Percentiles rank a stretch among this genome's conserved stretches.
Conservation (phyloP, 768 basidiomycete genomes). For the Cubamyces sp. region DNA sequence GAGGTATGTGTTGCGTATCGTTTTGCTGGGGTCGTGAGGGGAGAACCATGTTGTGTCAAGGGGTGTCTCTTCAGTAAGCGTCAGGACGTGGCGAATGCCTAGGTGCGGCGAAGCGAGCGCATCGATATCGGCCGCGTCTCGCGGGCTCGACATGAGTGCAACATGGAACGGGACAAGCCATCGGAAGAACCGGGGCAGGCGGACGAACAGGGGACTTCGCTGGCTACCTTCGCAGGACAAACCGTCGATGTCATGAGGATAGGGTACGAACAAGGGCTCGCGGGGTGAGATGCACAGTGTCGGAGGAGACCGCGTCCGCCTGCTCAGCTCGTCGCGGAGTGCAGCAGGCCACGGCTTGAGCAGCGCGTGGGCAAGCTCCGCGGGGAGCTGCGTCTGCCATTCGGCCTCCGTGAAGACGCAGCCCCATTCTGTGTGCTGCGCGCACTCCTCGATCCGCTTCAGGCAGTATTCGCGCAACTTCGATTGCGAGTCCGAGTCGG, state of each 20-base stretch:
- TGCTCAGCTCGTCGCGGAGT: conserved; percentile 41
- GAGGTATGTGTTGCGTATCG: conserved; percentile 56
- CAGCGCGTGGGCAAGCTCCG: conserved; percentile 37
- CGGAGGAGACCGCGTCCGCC: conserved; percentile 37
- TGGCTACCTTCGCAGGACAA: too few species aligned
- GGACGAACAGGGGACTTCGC: conserved; percentile 34
- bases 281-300: conserved; percentile 47
- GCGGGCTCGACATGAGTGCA: conserved; percentile 65
- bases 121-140: conserved; percentile 51
- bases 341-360: conserved; percentile 46
- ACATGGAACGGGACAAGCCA: conserved; percentile 64
- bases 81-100: conserved; percentile 62
- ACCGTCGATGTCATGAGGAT: neutral
- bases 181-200: conserved; percentile 61
- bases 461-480: conserved; percentile 44
- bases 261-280: conserved; percentile 45
- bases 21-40: conserved; percentile 22
- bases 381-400: conserved; percentile 40
- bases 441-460: conserved; percentile 49
- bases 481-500: conserved; percentile 36
- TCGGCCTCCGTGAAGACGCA: conserved; percentile 48
- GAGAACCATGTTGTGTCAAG: conserved; percentile 52
- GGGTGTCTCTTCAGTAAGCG: conserved; percentile 61
- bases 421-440: conserved; percentile 58
- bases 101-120: conserved; percentile 49